Evolutionary conservation across 2,329 filamentous ascomycete genomes (phyloP).

Genomic region (Dactylella cylindrospora): DNA sequence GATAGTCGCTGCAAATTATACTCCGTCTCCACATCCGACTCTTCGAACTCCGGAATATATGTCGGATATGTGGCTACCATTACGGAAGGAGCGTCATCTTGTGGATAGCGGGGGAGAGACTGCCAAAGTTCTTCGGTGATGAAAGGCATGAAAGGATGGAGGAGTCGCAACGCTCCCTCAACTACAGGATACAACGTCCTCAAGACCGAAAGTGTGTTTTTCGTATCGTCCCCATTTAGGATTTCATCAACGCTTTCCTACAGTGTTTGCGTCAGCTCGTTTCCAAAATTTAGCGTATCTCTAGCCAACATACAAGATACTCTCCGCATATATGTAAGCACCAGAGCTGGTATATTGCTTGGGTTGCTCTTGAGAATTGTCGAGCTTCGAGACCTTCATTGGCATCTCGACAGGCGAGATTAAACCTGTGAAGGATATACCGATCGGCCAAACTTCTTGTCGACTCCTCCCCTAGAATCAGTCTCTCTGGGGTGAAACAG

Average conservation of each 20-base stretch:
- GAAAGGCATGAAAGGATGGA: conserved; percentile 48
- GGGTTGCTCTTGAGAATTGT: conserved; percentile 14
- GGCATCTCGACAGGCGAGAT: conserved; percentile 9
- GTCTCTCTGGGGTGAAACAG: background rate
- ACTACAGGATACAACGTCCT: conserved; percentile 67
- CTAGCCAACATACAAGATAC: conserved; percentile 19
- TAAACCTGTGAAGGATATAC: conserved; percentile 28
- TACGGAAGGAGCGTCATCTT: conserved; percentile 62
- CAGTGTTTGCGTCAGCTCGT: background rate
- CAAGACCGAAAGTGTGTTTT: conserved; percentile 58
- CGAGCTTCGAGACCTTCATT: conserved; percentile 7
- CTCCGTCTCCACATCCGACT: conserved; percentile 59
- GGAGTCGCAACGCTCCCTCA: conserved; percentile 57
- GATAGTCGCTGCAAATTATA: conserved; percentile 58
- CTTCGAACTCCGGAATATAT: conserved; percentile 59
- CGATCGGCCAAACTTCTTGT: background rate
- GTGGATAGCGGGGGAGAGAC: conserved; percentile 46
- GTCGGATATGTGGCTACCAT: conserved; percentile 63
- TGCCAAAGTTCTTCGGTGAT: conserved; percentile 48
- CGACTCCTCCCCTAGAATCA: background rate
- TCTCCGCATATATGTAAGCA: conserved; percentile 5
- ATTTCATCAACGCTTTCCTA: conserved; percentile 1
- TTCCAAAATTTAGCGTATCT: background rate
- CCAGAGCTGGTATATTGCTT: conserved; percentile 17
- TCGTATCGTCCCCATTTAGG: background rate